Base-by-base conservation (phyloP, 805 yeast species). In the Candida awuae region DNA sequence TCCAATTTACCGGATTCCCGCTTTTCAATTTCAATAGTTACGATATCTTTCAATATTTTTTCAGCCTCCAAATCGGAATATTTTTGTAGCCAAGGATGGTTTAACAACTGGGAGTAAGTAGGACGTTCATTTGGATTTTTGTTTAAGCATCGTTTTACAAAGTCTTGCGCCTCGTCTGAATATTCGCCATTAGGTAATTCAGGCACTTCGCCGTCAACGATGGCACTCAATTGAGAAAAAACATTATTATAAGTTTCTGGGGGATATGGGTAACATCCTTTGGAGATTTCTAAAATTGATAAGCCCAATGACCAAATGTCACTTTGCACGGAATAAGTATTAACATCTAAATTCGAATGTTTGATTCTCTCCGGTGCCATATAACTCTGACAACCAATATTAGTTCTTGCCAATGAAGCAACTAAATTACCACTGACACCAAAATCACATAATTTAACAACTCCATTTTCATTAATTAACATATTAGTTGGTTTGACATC, bases 321-420 rank as follows among this genome's bases (percentile, higher is more conserved):
- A 8, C 94, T 80, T 55, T 90, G 97, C 4, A 87, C 95, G 1
- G 96, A 78, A 61, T 90, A 90, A 0, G 92, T 76, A 8, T 75
- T 68, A 48, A 77, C 88, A 54, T 82, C 87, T 2, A 87, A 90
- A 46, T 66, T 77, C 44, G 71, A 52, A 0, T 84, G 75, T 54
- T 80, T 78, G 50, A 92, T 92, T 54, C 98, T 73, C 58, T 90
- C 98, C 1, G 98, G 98, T 1, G 97, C 97, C 97, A 92, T 92
- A 61, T 90, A 90, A 1, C 95, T 83, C 62, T 92, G 98, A 62
- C 98, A 90, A 4, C 98, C 98, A 48, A 90, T 86, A 52, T 92
- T 90, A 0, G 98, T 90, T 53, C 86, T 79, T 13, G 97, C 97
- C 51, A 90, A 68, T 0, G 95, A 85, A 2, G 97, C 95, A 17